Evolutionary conservation across 73 alveolate species (phyloP).

Genomic region (Tetrahymena malaccensis): DNA sequence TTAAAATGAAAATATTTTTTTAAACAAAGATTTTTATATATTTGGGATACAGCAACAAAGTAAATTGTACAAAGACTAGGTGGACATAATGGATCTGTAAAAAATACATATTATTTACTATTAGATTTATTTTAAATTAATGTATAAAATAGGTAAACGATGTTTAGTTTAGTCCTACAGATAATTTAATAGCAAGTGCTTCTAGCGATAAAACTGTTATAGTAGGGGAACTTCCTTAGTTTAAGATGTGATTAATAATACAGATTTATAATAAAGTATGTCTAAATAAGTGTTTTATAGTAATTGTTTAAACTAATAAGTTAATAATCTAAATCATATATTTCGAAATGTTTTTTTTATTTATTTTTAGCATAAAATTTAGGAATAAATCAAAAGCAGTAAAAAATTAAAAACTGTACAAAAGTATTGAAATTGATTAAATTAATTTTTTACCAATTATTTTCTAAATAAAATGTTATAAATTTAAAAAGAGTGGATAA

Average conservation of each 20-base stretch:
- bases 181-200: constrained; percentile 71
- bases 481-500: no score
- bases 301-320: no score
- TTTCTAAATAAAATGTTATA: no score
- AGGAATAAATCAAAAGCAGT: no score
- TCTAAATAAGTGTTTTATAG: no score
- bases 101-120: neutral
- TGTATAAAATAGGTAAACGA: constrained; percentile 52
- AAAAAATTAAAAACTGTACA: no score
- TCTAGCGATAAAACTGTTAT: constrained; percentile 81
- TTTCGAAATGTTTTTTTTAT: no score
- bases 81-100: constrained; percentile 88
- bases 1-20: neutral
- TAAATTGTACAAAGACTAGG: constrained; percentile 70
- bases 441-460: no score
- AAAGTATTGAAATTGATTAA: no score
- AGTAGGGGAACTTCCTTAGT: constrained; percentile 60
- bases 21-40: constrained; percentile 54
- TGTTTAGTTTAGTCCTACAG: constrained; percentile 75
- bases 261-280: neutral
- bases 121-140: neutral
- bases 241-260: constrained; percentile 7
- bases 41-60: constrained; percentile 82
- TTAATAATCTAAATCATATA: no score
- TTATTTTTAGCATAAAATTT: no score